phyloP scores from a whole-genome alignment of 176 grass and related monocot genomes.

The Zea mays region DNA sequence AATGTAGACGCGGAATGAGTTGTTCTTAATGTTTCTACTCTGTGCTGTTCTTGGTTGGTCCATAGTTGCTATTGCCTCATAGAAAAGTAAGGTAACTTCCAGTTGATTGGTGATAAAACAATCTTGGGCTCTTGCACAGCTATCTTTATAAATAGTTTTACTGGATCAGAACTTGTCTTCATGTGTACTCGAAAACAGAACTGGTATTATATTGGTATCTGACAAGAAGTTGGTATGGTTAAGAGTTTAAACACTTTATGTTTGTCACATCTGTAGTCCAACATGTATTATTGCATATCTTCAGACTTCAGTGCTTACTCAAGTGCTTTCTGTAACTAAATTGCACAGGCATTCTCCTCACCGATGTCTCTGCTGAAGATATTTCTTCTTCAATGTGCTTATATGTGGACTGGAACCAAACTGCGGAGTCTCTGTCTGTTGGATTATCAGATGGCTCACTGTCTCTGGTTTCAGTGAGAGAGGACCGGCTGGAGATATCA shows the following conservation, averaged over 20 bases:
- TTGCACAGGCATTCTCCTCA: slow-evolving; percentile 54
- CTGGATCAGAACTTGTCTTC: not conserved
- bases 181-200: not conserved
- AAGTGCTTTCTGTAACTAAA: slow-evolving; percentile 27
- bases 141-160: slow-evolving; percentile 8
- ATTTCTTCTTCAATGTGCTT: slow-evolving; percentile 90
- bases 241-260: slow-evolving; percentile 13
- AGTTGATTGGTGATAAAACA: slow-evolving; percentile 6
- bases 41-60: not conserved
- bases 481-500: slow-evolving; percentile 60
- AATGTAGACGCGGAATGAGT: not conserved
- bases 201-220: not conserved
- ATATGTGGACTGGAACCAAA: slow-evolving; percentile 73
- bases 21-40: not conserved
- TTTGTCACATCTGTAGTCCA: slow-evolving; percentile 21
- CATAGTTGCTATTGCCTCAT: not conserved
- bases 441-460: slow-evolving; percentile 84
- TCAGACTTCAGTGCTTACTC: slow-evolving; percentile 15
- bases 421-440: slow-evolving; percentile 53
- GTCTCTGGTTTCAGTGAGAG: slow-evolving; percentile 63
- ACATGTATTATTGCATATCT: slow-evolving; percentile 14
- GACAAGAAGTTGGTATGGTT: not conserved
- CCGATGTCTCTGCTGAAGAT: slow-evolving; percentile 47
- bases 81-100: not conserved
- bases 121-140: not conserved